Evolutionary conservation across 2,329 filamentous ascomycete genomes (phyloP).

Genomic region (Colletotrichum sp.): DNA sequence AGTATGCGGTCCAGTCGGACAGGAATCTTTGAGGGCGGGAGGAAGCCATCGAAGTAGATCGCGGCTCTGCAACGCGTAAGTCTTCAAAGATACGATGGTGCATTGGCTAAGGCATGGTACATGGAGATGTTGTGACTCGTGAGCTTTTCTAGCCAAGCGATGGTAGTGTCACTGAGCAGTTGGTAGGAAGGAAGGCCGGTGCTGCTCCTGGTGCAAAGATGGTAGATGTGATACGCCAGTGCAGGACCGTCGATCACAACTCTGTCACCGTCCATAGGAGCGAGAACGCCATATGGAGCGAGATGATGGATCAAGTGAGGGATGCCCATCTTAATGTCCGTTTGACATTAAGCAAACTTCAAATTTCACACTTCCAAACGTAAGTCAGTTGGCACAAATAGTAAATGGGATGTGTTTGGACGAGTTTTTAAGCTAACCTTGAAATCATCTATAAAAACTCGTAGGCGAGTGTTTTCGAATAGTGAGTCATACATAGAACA

Average conservation of each 20-base stretch:
- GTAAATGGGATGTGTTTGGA: fast-evolving
- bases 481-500: neutral
- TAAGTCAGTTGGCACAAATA: fast-evolving
- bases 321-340: conserved; percentile 58
- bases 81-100: neutral
- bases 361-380: neutral
- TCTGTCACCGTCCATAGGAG: conserved; percentile 42
- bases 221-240: conserved; percentile 75
- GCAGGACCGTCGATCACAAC: conserved; percentile 79
- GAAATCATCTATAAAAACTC: neutral
- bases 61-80: conserved; percentile 51
- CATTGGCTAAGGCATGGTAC: conserved; percentile 47
- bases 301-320: conserved; percentile 59
- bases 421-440: neutral
- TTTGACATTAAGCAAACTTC: neutral
- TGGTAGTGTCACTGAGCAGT: conserved; percentile 63
- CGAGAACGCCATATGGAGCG: conserved; percentile 53
- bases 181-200: conserved; percentile 66
- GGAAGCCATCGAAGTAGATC: conserved; percentile 86
- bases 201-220: conserved; percentile 55
- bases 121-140: conserved; percentile 60
- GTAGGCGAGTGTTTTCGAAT: fast-evolving
- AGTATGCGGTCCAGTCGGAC: conserved; percentile 67
- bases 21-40: conserved; percentile 70
- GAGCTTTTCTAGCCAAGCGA: conserved; percentile 69